These are phyloP conservation scores for Phytophthora syringae DNA, from an alignment of 352 stramenopile genomes.

Conservation along the genomic window DNA sequence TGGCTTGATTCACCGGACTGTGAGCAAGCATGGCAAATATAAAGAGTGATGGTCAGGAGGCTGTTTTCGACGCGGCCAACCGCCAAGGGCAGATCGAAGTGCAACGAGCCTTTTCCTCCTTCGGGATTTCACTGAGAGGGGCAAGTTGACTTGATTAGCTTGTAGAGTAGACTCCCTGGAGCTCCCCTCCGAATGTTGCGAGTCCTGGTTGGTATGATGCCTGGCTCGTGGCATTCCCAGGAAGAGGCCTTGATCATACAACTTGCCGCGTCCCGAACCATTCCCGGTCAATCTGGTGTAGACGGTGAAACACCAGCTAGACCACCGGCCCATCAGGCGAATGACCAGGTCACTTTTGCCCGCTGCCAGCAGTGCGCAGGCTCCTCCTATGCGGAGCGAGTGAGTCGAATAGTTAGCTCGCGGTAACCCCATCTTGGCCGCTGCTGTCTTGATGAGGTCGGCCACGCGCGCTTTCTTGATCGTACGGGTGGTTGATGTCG, in stretches of 20 bases:
- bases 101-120: too few species aligned
- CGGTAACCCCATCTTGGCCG: conserved; percentile 9
- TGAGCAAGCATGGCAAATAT: too few species aligned
- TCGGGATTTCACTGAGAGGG: too few species aligned
- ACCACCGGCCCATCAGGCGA: conserved; percentile 27
- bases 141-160: too few species aligned
- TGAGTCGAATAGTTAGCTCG: conserved; percentile 29
- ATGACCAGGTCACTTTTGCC: conserved; percentile 37
- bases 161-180: background rate
- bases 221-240: conserved; percentile 8
- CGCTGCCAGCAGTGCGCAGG: conserved; percentile 29
- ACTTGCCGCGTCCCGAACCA: conserved; percentile 28
- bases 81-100: too few species aligned
- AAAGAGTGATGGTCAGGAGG: too few species aligned
- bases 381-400: conserved; percentile 31
- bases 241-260: conserved; percentile 9
- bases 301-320: conserved; percentile 36
- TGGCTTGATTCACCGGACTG: too few species aligned
- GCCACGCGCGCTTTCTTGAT: conserved; percentile 28
- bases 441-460: conserved; percentile 26
- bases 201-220: background rate
- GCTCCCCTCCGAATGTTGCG: background rate
- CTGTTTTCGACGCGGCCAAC: too few species aligned
- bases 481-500: background rate
- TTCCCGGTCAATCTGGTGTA: conserved; percentile 27